These are phyloP conservation scores for Lepiota brunneoincarnata DNA, from an alignment of 768 basidiomycete genomes.

Conservation along the genomic window DNA sequence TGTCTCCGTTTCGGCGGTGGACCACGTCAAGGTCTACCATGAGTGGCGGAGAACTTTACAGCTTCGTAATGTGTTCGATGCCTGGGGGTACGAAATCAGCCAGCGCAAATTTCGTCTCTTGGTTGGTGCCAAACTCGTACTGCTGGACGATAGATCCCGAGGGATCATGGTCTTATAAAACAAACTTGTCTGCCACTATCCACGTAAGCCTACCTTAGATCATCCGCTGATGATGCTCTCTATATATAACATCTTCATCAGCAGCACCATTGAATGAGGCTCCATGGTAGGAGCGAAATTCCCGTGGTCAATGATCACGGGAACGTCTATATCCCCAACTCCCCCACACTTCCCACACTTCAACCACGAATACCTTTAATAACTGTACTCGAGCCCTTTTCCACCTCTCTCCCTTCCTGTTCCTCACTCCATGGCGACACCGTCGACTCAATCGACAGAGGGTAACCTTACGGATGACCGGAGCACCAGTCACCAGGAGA, in stretches of 20 bases:
- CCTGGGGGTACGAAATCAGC: conserved; percentile 37
- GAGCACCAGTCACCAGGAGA: conserved; percentile 13
- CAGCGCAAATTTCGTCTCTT: conserved; percentile 40
- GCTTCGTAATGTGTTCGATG: conserved; percentile 48
- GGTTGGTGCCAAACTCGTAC: conserved; percentile 43
- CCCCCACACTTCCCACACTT: conserved; percentile 3
- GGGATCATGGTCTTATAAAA: conserved; percentile 41
- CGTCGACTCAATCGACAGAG: conserved; percentile 1
- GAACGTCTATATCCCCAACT: background rate
- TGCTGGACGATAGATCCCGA: conserved; percentile 45
- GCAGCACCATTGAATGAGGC: background rate
- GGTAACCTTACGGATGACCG: background rate
- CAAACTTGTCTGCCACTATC: background rate
- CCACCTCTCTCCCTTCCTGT: background rate
- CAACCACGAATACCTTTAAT: background rate
- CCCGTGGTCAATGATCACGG: background rate
- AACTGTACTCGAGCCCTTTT: background rate
- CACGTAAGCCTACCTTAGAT: background rate
- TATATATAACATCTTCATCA: background rate
- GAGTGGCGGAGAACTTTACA: conserved; percentile 45
- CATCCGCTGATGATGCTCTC: background rate
- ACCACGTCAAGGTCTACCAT: conserved; percentile 62
- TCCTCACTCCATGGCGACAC: background rate
- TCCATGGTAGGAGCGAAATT: background rate
- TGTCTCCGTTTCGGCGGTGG: conserved; percentile 28